phyloP scores from a whole-genome alignment of 2,329 filamentous ascomycete genomes.

The Trichoderma sp. region DNA sequence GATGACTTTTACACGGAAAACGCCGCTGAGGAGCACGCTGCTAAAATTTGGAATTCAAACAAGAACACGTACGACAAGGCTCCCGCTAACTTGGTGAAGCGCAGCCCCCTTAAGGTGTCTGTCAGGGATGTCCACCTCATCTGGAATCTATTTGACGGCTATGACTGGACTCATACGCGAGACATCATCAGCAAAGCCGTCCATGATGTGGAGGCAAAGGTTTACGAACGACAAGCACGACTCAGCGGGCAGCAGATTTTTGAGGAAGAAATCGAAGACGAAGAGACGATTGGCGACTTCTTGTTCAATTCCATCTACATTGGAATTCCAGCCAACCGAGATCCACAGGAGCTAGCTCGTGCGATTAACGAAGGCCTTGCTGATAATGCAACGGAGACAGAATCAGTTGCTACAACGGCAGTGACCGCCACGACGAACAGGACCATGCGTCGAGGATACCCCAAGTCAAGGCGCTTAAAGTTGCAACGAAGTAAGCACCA shows the following conservation, averaged over 20 bases:
- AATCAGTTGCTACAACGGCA: slow-evolving; percentile 78
- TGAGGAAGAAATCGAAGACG: slow-evolving; percentile 73
- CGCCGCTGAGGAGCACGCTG: slow-evolving; percentile 60
- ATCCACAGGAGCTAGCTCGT: slow-evolving; percentile 75
- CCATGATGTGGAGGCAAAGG: slow-evolving; percentile 79
- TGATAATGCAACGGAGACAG: slow-evolving; percentile 82
- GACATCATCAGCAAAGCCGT: slow-evolving; percentile 85
- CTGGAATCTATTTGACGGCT: slow-evolving; percentile 97
- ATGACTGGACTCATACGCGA: slow-evolving; percentile 89
- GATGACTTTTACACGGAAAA: slow-evolving; percentile 73
- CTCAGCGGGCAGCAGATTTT: slow-evolving; percentile 54
- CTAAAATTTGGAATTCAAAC: slow-evolving; percentile 76
- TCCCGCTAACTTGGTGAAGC: slow-evolving; percentile 57
- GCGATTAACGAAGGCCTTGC: slow-evolving; percentile 88
- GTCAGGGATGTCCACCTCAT: slow-evolving; percentile 89
- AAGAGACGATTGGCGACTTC: slow-evolving; percentile 87
- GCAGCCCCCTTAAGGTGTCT: slow-evolving; percentile 71
- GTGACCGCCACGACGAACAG: slow-evolving; percentile 57
- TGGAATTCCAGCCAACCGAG: slow-evolving; percentile 79
- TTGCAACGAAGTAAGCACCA: slow-evolving; percentile 84
- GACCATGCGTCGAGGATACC: slow-evolving; percentile 41
- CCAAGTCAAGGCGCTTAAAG: slow-evolving; percentile 61
- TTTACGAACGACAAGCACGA: slow-evolving; percentile 67
- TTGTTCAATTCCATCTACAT: slow-evolving; percentile 99
- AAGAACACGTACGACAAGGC: slow-evolving; percentile 71